Conservation (phyloP, 306 rosid species). For the Cicer bijugum region DNA sequence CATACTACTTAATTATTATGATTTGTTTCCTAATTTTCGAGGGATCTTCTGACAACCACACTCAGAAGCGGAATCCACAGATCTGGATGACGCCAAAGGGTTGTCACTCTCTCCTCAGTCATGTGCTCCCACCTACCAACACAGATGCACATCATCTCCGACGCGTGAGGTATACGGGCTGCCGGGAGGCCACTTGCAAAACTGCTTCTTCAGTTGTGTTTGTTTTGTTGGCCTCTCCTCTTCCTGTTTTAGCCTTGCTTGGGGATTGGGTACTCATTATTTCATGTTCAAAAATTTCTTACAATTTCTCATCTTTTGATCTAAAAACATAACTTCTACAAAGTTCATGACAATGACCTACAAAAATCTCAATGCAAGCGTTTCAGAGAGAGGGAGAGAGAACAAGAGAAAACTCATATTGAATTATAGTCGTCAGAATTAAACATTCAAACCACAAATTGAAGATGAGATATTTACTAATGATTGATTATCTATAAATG, state of each 20-base stretch:
- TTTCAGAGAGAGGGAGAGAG: neutral
- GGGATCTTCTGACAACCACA: neutral
- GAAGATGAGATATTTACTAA: neutral
- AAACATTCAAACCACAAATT: neutral
- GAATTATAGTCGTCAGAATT: neutral
- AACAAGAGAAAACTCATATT: neutral
- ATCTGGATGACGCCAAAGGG: neutral
- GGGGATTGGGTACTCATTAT: neutral
- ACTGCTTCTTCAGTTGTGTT: neutral
- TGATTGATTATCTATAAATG: constrained; percentile 1
- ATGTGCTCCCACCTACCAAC: neutral
- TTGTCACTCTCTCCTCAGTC: neutral
- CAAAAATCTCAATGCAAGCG: neutral
- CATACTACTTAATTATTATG: neutral
- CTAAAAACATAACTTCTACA: neutral
- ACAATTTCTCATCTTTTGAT: neutral
- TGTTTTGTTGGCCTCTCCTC: neutral
- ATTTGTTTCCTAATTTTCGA: too few relatives aligned
- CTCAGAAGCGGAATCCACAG: neutral
- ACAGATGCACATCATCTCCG: neutral
- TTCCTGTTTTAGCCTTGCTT: neutral
- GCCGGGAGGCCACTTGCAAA: neutral
- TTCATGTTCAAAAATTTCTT: too few relatives aligned
- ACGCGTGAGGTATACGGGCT: neutral
- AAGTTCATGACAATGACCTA: neutral